A percentile compares a stretch with the other conserved stretches of the same genome.
Conservation (phyloP, 1,139 yeast species). For the Meyerozyma sp. region DNA sequence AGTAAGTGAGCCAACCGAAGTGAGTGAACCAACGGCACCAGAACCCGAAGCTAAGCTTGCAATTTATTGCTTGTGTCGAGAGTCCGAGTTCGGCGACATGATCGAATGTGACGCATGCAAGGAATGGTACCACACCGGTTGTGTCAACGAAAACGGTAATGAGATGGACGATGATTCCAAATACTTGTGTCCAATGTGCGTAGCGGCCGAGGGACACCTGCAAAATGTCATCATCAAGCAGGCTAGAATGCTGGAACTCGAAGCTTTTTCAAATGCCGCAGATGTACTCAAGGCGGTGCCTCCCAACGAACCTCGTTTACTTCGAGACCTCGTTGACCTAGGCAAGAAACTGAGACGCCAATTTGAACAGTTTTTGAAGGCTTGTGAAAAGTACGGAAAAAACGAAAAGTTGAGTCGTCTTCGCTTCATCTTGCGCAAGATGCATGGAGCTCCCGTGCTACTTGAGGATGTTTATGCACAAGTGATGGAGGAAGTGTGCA, state of each 20-base stretch:
- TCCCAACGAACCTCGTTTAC: slow-evolving; percentile 25
- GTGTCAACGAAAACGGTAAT: slow-evolving; percentile 44
- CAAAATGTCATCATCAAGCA: slow-evolving; percentile 16
- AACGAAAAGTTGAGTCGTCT: slow-evolving; percentile 9
- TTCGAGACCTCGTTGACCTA: slow-evolving; percentile 17
- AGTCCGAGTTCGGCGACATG: slow-evolving; percentile 66
- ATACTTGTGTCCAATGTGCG: slow-evolving; percentile 67
- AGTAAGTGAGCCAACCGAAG: too few species aligned
- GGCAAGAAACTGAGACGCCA: slow-evolving; percentile 8
- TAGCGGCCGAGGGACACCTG: slow-evolving; percentile 16
- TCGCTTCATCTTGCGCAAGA: slow-evolving; percentile 25
- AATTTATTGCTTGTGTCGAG: slow-evolving; percentile 67
- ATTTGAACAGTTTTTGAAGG: slow-evolving; percentile 7
- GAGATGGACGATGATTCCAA: slow-evolving; percentile 30
- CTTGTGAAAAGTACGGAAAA: slow-evolving; percentile 12
- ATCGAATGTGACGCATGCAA: slow-evolving; percentile 73
- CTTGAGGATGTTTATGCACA: slow-evolving; percentile 20
- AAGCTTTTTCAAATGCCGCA: slow-evolving; percentile 22
- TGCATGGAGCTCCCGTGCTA: slow-evolving; percentile 30
- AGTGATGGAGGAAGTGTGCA: slow-evolving; percentile 15
- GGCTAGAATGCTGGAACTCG: slow-evolving; percentile 15
- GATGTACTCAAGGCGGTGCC: slow-evolving; percentile 33
- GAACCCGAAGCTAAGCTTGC: slow-evolving; percentile 6
- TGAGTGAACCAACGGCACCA: neutral
- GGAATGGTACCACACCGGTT: slow-evolving; percentile 76